These are phyloP conservation scores for Punica granatum DNA, from an alignment of 345 rosid genomes.

Conservation along the genomic window DNA sequence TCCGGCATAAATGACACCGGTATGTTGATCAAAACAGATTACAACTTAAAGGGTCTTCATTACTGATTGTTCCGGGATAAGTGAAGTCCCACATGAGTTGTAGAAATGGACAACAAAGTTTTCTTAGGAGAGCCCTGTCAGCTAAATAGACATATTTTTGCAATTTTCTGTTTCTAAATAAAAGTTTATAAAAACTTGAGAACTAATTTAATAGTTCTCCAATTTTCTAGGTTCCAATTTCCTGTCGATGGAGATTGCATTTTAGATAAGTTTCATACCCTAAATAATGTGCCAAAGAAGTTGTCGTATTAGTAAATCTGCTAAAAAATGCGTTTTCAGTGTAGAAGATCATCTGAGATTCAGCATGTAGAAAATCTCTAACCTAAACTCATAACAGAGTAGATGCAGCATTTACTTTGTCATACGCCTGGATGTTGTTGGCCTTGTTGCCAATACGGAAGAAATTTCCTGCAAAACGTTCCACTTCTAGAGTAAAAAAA, in stretches of 20 bases:
- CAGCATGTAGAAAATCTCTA: background rate
- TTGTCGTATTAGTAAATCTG: background rate
- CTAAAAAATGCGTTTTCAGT: background rate
- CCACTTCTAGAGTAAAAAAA: too few relatives aligned
- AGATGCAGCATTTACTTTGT: background rate
- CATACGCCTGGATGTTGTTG: background rate
- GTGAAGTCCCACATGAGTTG: background rate
- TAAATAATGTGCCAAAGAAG: background rate
- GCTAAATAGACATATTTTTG: background rate
- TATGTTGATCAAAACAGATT: slow-evolving; percentile 12
- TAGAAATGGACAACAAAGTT: background rate
- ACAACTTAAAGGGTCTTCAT: background rate
- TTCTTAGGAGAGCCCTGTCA: background rate
- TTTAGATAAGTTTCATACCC: background rate
- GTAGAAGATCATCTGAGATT: background rate
- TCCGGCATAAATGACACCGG: slow-evolving; percentile 63
- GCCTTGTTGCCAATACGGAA: background rate
- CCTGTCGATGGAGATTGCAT: background rate
- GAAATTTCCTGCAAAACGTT: background rate
- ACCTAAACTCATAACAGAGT: too few relatives aligned
- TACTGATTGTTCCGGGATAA: too few relatives aligned
- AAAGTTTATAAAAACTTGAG: background rate
- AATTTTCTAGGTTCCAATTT: background rate
- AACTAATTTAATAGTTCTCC: background rate
- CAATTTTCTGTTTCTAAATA: too few relatives aligned